A percentile compares a stretch with the other conserved stretches of the same genome.
phyloP scores from a whole-genome alignment of 306 rosid species.

The Datisca glomerata region DNA sequence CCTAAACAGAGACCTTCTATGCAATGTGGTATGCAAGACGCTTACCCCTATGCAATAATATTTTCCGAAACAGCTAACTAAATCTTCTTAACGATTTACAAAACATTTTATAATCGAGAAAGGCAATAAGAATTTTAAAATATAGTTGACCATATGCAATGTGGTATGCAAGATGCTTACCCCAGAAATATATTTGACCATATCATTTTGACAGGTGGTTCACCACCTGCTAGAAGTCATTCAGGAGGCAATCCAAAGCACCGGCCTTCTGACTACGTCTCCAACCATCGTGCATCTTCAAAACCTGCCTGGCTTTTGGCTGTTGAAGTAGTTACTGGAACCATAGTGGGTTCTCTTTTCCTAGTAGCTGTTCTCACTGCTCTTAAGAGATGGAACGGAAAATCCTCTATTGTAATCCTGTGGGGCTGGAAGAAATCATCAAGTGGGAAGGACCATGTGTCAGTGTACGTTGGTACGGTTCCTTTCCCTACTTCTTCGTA shows the following conservation, averaged over 20 bases:
- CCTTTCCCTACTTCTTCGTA: constrained; percentile 5
- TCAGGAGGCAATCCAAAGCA: constrained; percentile 27
- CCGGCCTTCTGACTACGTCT: constrained; percentile 16
- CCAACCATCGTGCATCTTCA: constrained; percentile 42
- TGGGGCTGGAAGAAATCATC: constrained; percentile 64
- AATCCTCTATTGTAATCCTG: constrained; percentile 75
- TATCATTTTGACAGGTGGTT: constrained; percentile 29
- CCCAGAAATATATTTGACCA: too few relatives aligned
- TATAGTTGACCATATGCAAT: too few relatives aligned
- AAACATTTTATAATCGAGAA: too few relatives aligned
- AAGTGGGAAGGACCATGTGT: constrained; percentile 52
- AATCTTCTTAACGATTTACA: too few relatives aligned
- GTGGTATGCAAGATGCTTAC: too few relatives aligned
- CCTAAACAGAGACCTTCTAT: constrained; percentile 49
- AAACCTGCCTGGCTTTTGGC: constrained; percentile 83
- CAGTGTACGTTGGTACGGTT: constrained; percentile 51
- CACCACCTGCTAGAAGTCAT: constrained; percentile 48
- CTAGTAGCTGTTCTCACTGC: constrained; percentile 54
- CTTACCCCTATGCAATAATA: too few relatives aligned
- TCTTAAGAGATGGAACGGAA: constrained; percentile 50
- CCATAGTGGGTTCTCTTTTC: constrained; percentile 57
- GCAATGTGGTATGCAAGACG: constrained; percentile 73
- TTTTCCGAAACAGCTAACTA: too few relatives aligned
- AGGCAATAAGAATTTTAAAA: too few relatives aligned
- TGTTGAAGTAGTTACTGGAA: constrained; percentile 74